Evolutionary conservation across 2,329 filamentous ascomycete genomes (phyloP), one percentile per base, ranked within the genome.

Genomic region (Aureobasidium sp.): DNA sequence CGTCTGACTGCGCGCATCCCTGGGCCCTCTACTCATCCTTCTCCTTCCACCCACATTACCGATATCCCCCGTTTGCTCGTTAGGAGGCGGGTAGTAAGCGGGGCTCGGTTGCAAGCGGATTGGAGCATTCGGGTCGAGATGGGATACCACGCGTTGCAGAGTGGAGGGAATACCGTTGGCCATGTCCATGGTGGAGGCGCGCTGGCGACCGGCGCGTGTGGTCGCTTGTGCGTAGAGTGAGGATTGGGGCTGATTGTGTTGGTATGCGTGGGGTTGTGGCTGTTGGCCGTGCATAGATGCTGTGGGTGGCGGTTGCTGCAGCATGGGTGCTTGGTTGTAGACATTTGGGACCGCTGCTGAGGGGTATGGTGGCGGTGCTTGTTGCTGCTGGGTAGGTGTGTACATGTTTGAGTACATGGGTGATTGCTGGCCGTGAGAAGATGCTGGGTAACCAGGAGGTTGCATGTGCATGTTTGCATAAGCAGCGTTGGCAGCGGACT

Each of bases 101-200:
- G 93, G 93, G 62, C 90, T 96, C 2, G 93, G 93, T 66, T 98
- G 93, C 54, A 97, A 72, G 45, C 93, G 82, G 63, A 98, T 97
- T 0, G 93, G 93, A 56, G 90, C 88, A 62, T 83, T 97, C 1
- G 93, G 93, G 65, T 98, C 93, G 39, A 98, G 79, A 69, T 97
- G 91, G 66, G 90, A 95, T 37, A 93, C 93, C 19, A 98, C 93
- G 61, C 93, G 80, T 70, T 98, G 93, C 55, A 98, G 88, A 3
- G 90, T 85, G 12, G 88, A 85, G 4, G 93, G 93, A 55, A 98
- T 95, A 2, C 91, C 91, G 37, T 57, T 57, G 24, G 40, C 37
- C 66, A 93, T 88, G 64, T 97, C 93, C 86, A 97, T 94, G 3
- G 93, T 98, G 39, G 90, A 93, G 35, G 93, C 90, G 57, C 93